Percentiles rank a stretch among this genome's conserved stretches.
phyloP scores from a whole-genome alignment of 495 filamentous ascomycete genomes.

The Immersiella caudata region DNA sequence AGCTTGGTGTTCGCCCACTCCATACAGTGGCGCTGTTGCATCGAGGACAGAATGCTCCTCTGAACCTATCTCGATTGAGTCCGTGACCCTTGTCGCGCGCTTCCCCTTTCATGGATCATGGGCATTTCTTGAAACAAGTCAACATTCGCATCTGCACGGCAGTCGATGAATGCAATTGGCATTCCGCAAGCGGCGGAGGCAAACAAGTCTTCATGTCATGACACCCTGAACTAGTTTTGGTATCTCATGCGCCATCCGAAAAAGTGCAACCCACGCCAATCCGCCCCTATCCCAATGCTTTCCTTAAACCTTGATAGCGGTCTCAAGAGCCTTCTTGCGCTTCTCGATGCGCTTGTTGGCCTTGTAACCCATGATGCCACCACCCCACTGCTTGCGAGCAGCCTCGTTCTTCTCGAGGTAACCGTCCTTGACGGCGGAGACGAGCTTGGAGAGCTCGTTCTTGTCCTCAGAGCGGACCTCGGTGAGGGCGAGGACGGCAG shows the following conservation, averaged over 20 bases:
- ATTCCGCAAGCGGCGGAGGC: conserved; percentile 34
- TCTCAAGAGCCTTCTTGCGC: conserved; percentile 92
- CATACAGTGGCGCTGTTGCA: not conserved
- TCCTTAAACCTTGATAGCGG: conserved; percentile 90
- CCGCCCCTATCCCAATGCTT: conserved; percentile 28
- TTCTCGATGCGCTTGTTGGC: conserved; percentile 90
- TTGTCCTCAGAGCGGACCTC: conserved; percentile 98
- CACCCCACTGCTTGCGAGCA: conserved; percentile 92
- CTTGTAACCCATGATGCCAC: conserved; percentile 99
- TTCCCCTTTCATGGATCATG: conserved; percentile 24
- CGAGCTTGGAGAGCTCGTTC: conserved; percentile 92
- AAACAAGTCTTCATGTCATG: conserved; percentile 34
- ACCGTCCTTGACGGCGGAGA: conserved; percentile 96
- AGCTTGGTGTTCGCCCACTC: not conserved
- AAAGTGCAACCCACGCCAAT: conserved; percentile 36
- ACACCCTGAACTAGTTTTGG: conserved; percentile 44
- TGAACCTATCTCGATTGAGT: not conserved
- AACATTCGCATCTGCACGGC: not conserved
- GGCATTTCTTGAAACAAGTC: conserved; percentile 8
- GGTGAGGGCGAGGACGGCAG: conserved; percentile 92
- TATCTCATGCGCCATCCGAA: conserved; percentile 43
- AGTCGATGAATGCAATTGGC: not conserved
- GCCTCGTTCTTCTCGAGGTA: conserved; percentile 97
- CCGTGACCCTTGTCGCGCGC: conserved; percentile 7
- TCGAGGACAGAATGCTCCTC: not conserved